A percentile compares a stretch with the other conserved stretches of the same genome.
phyloP scores from a whole-genome alignment of 169 alveolate species.

The Cystoisospora suis region DNA sequence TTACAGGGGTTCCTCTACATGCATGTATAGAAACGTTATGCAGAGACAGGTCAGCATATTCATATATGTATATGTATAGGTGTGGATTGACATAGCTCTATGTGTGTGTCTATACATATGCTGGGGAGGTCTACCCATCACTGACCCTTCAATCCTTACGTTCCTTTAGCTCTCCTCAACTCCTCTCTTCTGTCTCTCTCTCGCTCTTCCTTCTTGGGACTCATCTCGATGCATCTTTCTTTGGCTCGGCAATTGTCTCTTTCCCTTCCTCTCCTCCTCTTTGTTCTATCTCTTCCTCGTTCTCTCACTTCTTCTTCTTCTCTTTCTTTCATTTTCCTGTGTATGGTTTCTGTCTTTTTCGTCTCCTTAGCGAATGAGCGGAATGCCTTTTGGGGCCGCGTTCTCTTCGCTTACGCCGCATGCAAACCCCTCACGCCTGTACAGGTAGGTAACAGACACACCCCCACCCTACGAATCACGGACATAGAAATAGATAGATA shows the following conservation, averaged over 20 bases:
- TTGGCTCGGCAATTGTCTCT: not conserved
- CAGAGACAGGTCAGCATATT: not conserved
- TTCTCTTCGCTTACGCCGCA: slow-evolving; percentile 39
- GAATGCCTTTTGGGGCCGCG: slow-evolving; percentile 22
- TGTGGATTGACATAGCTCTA: not conserved
- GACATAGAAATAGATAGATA: too few species aligned
- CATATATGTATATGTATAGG: not conserved
- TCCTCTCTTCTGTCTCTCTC: not conserved
- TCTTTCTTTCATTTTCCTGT: not conserved
- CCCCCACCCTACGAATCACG: too few species aligned
- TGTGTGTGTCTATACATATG: not conserved
- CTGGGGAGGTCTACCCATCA: not conserved
- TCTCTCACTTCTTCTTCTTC: not conserved
- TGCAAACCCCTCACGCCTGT: slow-evolving; percentile 32
- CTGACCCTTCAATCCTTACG: not conserved
- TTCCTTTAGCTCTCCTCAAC: not conserved
- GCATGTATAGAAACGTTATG: not conserved
- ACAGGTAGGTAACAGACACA: too few species aligned
- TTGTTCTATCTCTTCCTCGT: not conserved
- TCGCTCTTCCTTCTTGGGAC: not conserved
- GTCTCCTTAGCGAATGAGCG: not conserved
- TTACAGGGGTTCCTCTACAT: not conserved
- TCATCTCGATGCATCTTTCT: not conserved
- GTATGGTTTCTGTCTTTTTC: not conserved
- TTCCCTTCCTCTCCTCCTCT: not conserved